Percentiles rank a stretch among this genome's conserved stretches.
These are phyloP conservation scores for Dillenia suffruticosa DNA, from an alignment of 164 flowering plant species.

Conservation along the genomic window DNA sequence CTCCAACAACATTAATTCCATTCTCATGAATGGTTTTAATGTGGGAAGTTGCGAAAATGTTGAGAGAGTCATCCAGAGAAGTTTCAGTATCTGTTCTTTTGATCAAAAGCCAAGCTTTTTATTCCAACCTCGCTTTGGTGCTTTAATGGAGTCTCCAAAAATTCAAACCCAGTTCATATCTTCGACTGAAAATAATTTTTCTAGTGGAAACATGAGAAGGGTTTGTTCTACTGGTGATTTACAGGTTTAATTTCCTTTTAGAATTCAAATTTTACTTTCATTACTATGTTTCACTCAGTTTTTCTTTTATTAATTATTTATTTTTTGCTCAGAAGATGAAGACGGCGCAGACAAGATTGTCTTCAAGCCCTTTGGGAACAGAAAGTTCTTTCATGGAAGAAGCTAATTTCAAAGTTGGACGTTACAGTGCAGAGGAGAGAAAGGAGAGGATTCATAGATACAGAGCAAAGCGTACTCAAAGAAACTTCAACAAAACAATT, in stretches of 20 bases:
- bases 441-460: constrained; percentile 66
- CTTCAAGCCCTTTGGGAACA: constrained; percentile 31
- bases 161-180: constrained; percentile 25
- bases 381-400: constrained; percentile 43
- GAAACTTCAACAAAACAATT: constrained; percentile 78
- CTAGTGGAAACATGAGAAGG: constrained; percentile 49
- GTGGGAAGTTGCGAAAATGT: constrained; percentile 1
- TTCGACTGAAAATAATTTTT: constrained; percentile 35
- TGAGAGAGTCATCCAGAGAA: constrained; percentile 58
- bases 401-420: constrained; percentile 41
- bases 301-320: not conserved
- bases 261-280: not conserved
- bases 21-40: constrained; percentile 13
- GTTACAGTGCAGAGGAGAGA: constrained; percentile 70
- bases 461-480: constrained; percentile 66
- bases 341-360: constrained; percentile 16
- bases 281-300: not conserved
- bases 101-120: constrained; percentile 28
- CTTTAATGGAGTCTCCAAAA: constrained; percentile 29
- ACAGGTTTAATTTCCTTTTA: constrained; percentile 31
- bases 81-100: constrained; percentile 54
- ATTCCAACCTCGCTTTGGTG: constrained; percentile 35
- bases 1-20: constrained; percentile 1
- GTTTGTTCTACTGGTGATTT: constrained; percentile 85
- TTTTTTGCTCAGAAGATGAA: constrained; percentile 18